These are phyloP conservation scores for Rhamnella rubrinervis DNA, from an alignment of 331 rosid genomes.

Conservation along the genomic window DNA sequence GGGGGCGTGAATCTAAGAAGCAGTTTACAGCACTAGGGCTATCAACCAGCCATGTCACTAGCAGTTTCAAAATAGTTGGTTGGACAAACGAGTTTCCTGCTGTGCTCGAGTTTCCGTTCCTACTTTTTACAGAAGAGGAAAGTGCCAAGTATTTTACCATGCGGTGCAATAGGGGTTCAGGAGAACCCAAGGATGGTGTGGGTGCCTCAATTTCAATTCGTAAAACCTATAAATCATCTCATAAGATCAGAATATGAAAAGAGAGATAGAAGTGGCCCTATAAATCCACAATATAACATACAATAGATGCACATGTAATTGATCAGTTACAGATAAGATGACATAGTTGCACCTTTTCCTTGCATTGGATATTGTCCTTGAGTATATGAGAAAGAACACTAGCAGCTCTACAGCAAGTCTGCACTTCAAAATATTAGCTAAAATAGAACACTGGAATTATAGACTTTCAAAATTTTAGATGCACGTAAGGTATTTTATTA, in stretches of 20 bases:
- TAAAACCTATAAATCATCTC: conserved; percentile 55
- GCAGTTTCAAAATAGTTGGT: conserved; percentile 71
- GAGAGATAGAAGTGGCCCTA: background rate
- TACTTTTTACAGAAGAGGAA: conserved; percentile 73
- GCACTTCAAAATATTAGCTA: conserved; percentile 36
- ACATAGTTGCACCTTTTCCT: conserved; percentile 68
- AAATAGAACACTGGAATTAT: background rate
- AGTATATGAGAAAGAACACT: conserved; percentile 88
- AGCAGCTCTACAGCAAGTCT: conserved; percentile 95
- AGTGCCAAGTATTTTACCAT: conserved; percentile 86
- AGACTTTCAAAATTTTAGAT: conserved; percentile 4
- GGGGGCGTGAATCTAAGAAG: conserved; percentile 89
- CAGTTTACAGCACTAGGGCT: conserved; percentile 81
- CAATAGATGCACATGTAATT: background rate
- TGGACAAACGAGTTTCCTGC: conserved; percentile 55
- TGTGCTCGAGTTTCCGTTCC: conserved; percentile 61
- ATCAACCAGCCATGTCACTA: conserved; percentile 80
- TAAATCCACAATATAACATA: background rate
- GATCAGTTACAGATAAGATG: background rate
- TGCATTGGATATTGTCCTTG: conserved; percentile 79
- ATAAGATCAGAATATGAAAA: conserved; percentile 13
- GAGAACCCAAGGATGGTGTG: conserved; percentile 63
- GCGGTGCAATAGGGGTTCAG: conserved; percentile 81
- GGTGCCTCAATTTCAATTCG: conserved; percentile 83
- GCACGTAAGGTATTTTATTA: conserved; percentile 27